Base-by-base conservation (phyloP, 2,329 filamentous ascomycete species). In the Sclerotinia sclerotiorum region DNA sequence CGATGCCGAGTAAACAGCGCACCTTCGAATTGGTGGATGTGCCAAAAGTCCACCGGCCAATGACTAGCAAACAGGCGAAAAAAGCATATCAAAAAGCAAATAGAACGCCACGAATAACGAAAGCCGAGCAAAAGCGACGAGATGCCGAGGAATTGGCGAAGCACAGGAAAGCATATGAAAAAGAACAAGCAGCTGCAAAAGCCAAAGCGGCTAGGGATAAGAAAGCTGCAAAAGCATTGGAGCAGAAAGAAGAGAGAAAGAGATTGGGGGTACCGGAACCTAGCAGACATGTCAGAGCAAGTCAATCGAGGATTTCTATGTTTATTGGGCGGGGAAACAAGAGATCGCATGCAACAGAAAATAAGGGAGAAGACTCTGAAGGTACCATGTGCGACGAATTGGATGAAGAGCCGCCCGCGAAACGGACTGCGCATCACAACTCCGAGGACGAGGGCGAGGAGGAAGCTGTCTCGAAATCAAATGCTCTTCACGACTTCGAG, bases 291-390 rank as follows among this genome's bases (percentile, higher is more conserved):
- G 83, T 86, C 5, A 80, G 82, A 48, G 83, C 86, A 0, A 88
- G 86, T 46, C 87, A 88, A 74, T 83, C 83, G 54, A 85, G 83
- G 0, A 86, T 89, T 70, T 80, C 84, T 24, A 75, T 81, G 48
- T 88, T 88, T 68, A 77, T 85, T 10, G 77, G 79, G 48, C 63
- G 55, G 57, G 71, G 72, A 1, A 69, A 56, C 5, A 72, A 77
- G 70, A 70, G 75, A 49, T 72, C 71, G 69, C 44, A 71, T 58
- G 69, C 73, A 39, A 70, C 72, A 54, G 70, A 73, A 3, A 69
- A 54, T 57, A 55, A 69, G 19, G 69, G 27, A 15, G 73, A 74
- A 52, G 71, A 74, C 15, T 71, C 70, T 39, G 72, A 74, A 17
- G 55, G 27, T 27, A 67, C 65, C 2, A 27, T 67, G 8, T 63